These are phyloP conservation scores for Xylaria sp. DNA, from an alignment of 2,329 filamentous ascomycete species.

Conservation along the genomic window DNA sequence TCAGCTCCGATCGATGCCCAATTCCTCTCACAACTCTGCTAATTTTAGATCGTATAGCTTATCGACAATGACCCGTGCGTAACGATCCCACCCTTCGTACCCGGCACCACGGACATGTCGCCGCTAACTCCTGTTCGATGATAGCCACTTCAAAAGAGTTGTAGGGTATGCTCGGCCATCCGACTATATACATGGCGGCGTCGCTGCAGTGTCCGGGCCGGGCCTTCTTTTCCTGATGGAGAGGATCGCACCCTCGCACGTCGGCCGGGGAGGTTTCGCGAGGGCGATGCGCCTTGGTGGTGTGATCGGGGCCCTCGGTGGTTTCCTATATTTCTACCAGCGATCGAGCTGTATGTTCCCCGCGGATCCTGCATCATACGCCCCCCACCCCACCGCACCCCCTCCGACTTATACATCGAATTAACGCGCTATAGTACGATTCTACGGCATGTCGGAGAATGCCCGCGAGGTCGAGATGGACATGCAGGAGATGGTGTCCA, in stretches of 20 bases:
- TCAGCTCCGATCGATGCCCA: constrained; percentile 26
- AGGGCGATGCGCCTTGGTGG: constrained; percentile 79
- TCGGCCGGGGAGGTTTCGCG: constrained; percentile 80
- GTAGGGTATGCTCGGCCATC: constrained; percentile 81
- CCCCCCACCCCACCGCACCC: background rate
- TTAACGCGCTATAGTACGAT: constrained; percentile 66
- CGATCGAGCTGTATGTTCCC: constrained; percentile 75
- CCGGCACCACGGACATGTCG: background rate
- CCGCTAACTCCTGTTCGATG: constrained; percentile 3
- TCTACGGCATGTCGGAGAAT: constrained; percentile 96
- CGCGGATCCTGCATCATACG: constrained; percentile 7
- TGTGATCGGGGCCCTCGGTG: constrained; percentile 73
- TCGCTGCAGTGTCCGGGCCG: constrained; percentile 72
- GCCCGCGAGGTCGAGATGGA: constrained; percentile 90
- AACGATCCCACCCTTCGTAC: constrained; percentile 1
- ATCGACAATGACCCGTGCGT: constrained; percentile 98
- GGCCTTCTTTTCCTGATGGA: constrained; percentile 78
- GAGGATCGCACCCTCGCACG: constrained; percentile 80
- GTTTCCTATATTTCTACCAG: constrained; percentile 84
- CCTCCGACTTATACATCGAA: constrained; percentile 1
- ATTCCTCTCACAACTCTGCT: constrained; percentile 20
- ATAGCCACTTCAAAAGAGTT: constrained; percentile 87
- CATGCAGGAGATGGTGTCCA: constrained; percentile 97
- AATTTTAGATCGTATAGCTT: constrained; percentile 63
- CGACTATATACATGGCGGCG: constrained; percentile 75